These are phyloP conservation scores for Hypoxylon sp. DNA, from an alignment of 2,329 filamentous ascomycete genomes.

Conservation along the genomic window DNA sequence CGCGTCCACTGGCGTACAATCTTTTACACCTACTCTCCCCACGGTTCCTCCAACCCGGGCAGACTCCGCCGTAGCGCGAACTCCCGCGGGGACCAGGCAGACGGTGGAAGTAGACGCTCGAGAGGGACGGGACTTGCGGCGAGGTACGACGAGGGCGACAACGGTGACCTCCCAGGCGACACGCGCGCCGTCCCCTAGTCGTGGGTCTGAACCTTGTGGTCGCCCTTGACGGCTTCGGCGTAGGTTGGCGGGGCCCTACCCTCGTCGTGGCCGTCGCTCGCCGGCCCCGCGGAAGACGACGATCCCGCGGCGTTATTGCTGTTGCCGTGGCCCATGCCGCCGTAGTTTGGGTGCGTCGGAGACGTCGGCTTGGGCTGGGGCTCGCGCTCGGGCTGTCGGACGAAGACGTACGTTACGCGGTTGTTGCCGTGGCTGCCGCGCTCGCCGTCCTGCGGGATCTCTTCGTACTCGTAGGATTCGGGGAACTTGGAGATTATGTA, in stretches of 20 bases:
- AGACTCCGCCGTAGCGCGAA: constrained; percentile 8
- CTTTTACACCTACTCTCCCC: constrained; percentile 8
- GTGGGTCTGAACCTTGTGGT: constrained; percentile 86
- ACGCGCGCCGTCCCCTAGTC: constrained; percentile 58
- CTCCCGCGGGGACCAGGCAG: constrained; percentile 10
- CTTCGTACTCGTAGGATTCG: constrained; percentile 79
- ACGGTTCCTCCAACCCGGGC: constrained; percentile 10
- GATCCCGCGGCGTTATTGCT: constrained; percentile 37
- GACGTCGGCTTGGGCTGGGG: constrained; percentile 46
- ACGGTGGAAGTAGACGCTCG: constrained; percentile 1
- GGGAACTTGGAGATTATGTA: constrained; percentile 96
- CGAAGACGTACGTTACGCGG: constrained; percentile 82
- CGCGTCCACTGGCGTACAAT: not conserved
- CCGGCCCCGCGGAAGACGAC: constrained; percentile 48
- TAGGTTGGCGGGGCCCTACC: constrained; percentile 77
- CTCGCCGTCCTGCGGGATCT: constrained; percentile 67
- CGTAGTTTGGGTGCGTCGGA: constrained; percentile 59
- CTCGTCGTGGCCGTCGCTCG: constrained; percentile 56
- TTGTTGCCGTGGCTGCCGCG: constrained; percentile 55
- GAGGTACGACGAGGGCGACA: not conserved
- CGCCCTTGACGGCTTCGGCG: constrained; percentile 87
- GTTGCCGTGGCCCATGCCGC: constrained; percentile 52
- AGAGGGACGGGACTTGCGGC: not conserved
- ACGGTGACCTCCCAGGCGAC: too few relatives aligned
- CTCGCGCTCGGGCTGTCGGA: constrained; percentile 56